Base-by-base conservation (phyloP, 352 stramenopile species). In the Phytopythium boreale region DNA sequence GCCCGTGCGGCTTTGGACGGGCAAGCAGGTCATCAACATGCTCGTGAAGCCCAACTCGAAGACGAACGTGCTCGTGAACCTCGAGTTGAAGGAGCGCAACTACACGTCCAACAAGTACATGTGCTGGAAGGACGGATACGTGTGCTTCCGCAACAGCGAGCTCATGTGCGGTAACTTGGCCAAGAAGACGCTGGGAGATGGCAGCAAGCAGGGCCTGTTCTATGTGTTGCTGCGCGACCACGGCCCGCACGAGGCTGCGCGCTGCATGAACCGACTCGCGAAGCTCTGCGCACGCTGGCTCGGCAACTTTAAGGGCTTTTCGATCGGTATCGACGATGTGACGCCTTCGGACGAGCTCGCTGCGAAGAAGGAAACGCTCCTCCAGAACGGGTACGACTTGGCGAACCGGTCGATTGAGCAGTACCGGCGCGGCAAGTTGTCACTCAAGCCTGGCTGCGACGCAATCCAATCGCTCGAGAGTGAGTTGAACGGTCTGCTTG, bases 291-390 rank as follows among this genome's bases (percentile, higher is more conserved):
- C 92, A 12, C 82, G 96, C n/a, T 99, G 97, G 80, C 88, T 99
- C 39, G 96, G 96, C n/a, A 92, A 96, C 67, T 61, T 61, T 37
- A 85, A 93, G 68, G 98, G 98, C 0, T 99, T 99, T 69, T 98
- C 95, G 20, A 99, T 99, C 51, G 98, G 98, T 46, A 99, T 99
- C 71, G 97, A 99, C 63, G 98, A 99, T 72, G 98, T 99, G 12
- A 99, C 97, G 24, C 98, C 98, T 41, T 98, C 96, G 3, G 69
- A 82, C 10, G 81, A 98, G n/a, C 80, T 99, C 29, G 87, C 87
- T 7, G 78, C 93, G 61, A 86, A 98, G 62, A 99, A 99, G 82
- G 80, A 96, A 47, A 81, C 93, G 26, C 92, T 99, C 56, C 69
- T 99, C 11, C 86, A 94, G 46, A 69, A 82, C 11, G 89, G 87